Percentiles rank a stretch among this genome's conserved stretches.
Conservation (phyloP, 2,329 filamentous ascomycete genomes). For the Sporothrix variecibatus region DNA sequence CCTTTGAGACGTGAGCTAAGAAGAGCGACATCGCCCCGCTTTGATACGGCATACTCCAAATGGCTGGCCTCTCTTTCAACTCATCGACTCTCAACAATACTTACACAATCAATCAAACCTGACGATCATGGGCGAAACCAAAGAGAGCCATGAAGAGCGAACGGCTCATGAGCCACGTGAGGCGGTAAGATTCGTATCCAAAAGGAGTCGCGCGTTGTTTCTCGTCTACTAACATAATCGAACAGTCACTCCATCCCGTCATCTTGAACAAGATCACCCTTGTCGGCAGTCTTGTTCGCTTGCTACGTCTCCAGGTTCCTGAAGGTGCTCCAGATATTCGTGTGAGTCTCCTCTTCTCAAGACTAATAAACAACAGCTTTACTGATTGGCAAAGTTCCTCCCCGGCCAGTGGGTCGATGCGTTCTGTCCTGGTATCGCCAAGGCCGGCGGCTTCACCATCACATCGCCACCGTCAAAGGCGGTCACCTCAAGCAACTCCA, state of each 20-base stretch:
- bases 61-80: neutral
- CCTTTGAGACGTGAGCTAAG: neutral
- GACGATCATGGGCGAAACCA: conserved; percentile 28
- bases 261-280: conserved; percentile 61
- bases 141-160: conserved; percentile 63
- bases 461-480: conserved; percentile 70
- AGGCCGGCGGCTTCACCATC: conserved; percentile 85
- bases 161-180: conserved; percentile 75
- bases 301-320: conserved; percentile 66
- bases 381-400: conserved; percentile 58
- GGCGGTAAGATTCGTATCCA: conserved; percentile 42
- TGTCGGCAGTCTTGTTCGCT: conserved; percentile 66
- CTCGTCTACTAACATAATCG: neutral
- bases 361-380: conserved; percentile 31
- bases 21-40: conserved; percentile 1
- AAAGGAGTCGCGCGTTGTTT: no score
- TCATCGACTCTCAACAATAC: neutral
- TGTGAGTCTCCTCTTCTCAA: conserved; percentile 40
- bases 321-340: conserved; percentile 47
- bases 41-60: neutral
- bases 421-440: conserved; percentile 66
- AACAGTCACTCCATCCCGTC: conserved; percentile 60
- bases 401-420: conserved; percentile 90
- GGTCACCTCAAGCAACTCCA: no score
- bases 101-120: neutral